Evolutionary conservation across 495 filamentous ascomycete genomes (phyloP).

Genomic region (Penicillium angulare): DNA sequence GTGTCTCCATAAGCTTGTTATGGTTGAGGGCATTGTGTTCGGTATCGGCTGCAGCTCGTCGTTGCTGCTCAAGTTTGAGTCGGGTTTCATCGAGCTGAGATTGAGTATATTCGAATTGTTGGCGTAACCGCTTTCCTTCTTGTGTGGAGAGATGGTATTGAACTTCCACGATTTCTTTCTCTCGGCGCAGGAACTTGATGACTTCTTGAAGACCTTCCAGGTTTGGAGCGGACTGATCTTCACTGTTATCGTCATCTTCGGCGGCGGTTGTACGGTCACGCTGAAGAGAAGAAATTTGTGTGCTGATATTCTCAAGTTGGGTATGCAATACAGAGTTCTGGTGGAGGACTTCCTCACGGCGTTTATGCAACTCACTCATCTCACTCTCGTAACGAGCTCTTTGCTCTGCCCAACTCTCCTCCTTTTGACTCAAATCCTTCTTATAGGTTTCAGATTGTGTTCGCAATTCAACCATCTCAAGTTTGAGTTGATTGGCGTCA

Average conservation of each 20-base stretch:
- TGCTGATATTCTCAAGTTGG: conserved; percentile 78
- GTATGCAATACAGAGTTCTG: conserved; percentile 88
- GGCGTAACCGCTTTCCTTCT: conserved; percentile 80
- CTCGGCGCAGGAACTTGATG: conserved; percentile 84
- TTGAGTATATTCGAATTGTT: conserved; percentile 84
- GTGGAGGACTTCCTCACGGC: conserved; percentile 74
- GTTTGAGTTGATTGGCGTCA: conserved; percentile 78
- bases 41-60: conserved; percentile 69
- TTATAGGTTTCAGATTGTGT: conserved; percentile 80
- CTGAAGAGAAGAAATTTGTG: conserved; percentile 74
- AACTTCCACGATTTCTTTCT: conserved; percentile 96
- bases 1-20: conserved; percentile 85
- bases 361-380: conserved; percentile 68
- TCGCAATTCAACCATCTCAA: conserved; percentile 65
- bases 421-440: conserved; percentile 71
- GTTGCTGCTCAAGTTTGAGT: conserved; percentile 84
- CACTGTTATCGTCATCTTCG: conserved; percentile 40
- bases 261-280: conserved; percentile 60
- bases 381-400: conserved; percentile 80
- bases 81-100: conserved; percentile 82
- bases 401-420: conserved; percentile 83
- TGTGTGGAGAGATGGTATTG: conserved; percentile 86
- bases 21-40: conserved; percentile 69
- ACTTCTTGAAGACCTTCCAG: conserved; percentile 80
- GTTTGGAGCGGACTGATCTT: conserved; percentile 43